Evolutionary conservation across 2,329 filamentous ascomycete genomes (phyloP).

Genomic region (Corniculantispora saksenae): DNA sequence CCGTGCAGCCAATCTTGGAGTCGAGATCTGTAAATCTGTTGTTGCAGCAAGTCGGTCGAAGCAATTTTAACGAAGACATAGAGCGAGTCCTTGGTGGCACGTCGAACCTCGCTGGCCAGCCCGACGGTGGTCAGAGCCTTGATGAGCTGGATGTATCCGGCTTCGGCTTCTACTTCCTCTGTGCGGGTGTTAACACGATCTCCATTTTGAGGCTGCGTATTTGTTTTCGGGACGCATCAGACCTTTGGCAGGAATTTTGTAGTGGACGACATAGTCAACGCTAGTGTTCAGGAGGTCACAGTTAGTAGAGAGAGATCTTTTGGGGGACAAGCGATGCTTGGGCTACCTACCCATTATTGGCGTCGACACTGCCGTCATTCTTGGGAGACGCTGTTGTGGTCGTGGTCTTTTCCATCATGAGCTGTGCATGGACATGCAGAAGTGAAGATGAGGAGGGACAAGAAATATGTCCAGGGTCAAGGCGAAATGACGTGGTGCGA

Average conservation of each 20-base stretch:
- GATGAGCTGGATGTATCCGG: conserved; percentile 76
- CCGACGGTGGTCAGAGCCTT: conserved; percentile 74
- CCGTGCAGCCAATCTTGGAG: conserved; percentile 94
- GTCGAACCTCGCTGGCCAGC: conserved; percentile 84
- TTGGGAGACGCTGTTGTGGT: neutral
- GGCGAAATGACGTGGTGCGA: conserved; percentile 11
- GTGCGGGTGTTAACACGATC: conserved; percentile 16
- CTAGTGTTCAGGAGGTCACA: conserved; percentile 37
- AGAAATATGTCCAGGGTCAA: neutral
- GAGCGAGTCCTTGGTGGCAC: conserved; percentile 72
- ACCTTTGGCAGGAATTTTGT: conserved; percentile 70
- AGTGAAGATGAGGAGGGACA: neutral
- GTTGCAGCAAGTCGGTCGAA: conserved; percentile 71
- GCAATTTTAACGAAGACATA: conserved; percentile 82
- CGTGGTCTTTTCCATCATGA: conserved; percentile 2
- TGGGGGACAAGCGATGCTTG: neutral
- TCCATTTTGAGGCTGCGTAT: neutral
- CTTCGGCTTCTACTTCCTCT: conserved; percentile 71
- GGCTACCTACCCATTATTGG: conserved; percentile 12
- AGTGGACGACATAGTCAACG: conserved; percentile 88
- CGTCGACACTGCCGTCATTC: conserved; percentile 16
- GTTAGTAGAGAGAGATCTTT: conserved; percentile 6
- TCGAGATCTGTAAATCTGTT: conserved; percentile 82
- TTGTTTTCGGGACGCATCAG: conserved; percentile 28
- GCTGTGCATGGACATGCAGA: neutral